Percentiles rank a stretch among this genome's conserved stretches.
phyloP scores from a whole-genome alignment of 2,329 filamentous ascomycete species.

The Penicillium corylophilum region DNA sequence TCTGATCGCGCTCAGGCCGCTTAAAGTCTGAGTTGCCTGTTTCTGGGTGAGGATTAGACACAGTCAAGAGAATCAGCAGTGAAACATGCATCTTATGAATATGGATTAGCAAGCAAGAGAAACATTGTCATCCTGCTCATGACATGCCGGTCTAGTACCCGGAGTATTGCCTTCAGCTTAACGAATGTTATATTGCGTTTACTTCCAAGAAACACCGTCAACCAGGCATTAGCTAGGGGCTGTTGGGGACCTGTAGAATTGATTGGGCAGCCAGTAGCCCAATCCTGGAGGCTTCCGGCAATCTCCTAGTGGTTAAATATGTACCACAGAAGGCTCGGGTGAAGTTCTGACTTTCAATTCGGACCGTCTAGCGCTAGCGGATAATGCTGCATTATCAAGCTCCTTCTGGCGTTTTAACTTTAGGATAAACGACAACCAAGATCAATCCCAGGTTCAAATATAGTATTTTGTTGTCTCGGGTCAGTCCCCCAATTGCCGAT shows the following conservation, averaged over 20 bases:
- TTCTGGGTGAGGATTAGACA: background rate
- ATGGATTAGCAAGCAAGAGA: background rate
- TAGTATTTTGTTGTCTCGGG: background rate
- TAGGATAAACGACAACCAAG: background rate
- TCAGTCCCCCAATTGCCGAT: background rate
- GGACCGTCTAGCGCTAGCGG: background rate
- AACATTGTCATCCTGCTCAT: background rate
- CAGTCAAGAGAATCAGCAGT: background rate
- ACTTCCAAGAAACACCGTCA: background rate
- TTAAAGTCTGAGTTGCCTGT: background rate
- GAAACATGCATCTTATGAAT: background rate
- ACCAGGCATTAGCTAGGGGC: background rate
- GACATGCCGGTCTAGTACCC: background rate
- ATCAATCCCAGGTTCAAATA: background rate
- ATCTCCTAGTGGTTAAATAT: constrained; percentile 12
- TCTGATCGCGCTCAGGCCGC: constrained; percentile 13
- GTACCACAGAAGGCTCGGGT: constrained; percentile 11
- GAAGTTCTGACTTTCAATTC: constrained; percentile 4
- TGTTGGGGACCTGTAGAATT: background rate
- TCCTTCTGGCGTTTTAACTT: background rate
- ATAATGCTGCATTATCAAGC: background rate
- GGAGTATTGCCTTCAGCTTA: background rate
- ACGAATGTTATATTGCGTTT: background rate
- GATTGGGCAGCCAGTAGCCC: background rate
- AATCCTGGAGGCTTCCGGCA: constrained; percentile 3